These are phyloP conservation scores for Aspergillus proliferans DNA, from an alignment of 2,329 filamentous ascomycete genomes.

Conservation along the genomic window DNA sequence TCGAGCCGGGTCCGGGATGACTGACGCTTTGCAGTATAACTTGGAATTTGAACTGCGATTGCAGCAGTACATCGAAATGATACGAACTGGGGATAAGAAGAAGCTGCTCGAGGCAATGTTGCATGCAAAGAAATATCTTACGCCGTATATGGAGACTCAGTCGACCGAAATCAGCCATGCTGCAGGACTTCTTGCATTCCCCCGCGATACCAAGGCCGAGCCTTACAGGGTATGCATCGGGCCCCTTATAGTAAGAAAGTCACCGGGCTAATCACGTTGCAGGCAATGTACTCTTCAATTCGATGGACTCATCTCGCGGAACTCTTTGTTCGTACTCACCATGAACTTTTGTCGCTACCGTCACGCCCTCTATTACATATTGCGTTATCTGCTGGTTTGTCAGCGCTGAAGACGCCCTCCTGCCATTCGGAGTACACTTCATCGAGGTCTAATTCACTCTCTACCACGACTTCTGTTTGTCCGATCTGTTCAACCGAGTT, in stretches of 20 bases:
- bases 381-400: slow-evolving; percentile 83
- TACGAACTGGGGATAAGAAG: slow-evolving; percentile 58
- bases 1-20: background rate
- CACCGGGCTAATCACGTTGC: slow-evolving; percentile 4
- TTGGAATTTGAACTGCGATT: slow-evolving; percentile 89
- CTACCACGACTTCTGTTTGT: slow-evolving; percentile 69
- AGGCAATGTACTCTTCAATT: slow-evolving; percentile 65
- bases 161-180: slow-evolving; percentile 64
- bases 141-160: slow-evolving; percentile 63
- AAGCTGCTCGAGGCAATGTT: slow-evolving; percentile 70
- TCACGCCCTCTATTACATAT: slow-evolving; percentile 80
- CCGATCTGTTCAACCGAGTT: slow-evolving; percentile 95
- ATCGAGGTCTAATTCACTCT: slow-evolving; percentile 47
- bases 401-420: slow-evolving; percentile 88
- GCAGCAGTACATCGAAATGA: slow-evolving; percentile 91
- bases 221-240: slow-evolving; percentile 51
- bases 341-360: slow-evolving; percentile 76
- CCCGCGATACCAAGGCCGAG: slow-evolving; percentile 53
- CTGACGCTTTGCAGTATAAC: slow-evolving; percentile 52
- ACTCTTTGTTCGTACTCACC: slow-evolving; percentile 79
- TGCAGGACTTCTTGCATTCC: slow-evolving; percentile 73
- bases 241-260: background rate
- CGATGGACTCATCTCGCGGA: slow-evolving; percentile 73
- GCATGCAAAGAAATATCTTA: slow-evolving; percentile 77
- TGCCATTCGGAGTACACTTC: slow-evolving; percentile 68